Evolutionary conservation across 116 monocot species (phyloP).

Genomic region (Papilionanthe hybrid): DNA sequence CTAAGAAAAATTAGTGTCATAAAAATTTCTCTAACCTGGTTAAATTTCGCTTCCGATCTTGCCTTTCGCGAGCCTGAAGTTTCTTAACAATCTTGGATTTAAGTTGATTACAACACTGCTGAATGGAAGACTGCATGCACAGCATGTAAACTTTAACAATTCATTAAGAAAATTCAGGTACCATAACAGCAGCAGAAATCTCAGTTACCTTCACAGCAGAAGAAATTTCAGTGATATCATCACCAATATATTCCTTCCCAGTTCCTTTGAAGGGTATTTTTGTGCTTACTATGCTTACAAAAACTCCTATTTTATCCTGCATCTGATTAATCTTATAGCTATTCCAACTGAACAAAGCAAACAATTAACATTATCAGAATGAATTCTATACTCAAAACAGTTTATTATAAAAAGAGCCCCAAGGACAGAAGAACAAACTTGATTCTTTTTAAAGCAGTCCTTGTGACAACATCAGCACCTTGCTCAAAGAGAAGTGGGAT

Average conservation of each 20-base stretch:
- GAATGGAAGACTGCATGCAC: conserved; percentile 65
- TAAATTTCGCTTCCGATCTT: conserved; percentile 88
- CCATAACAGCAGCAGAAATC: not conserved
- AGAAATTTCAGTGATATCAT: conserved; percentile 97
- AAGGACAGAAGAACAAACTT: conserved; percentile 37
- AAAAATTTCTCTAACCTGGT: conserved; percentile 41
- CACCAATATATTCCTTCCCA: conserved; percentile 98
- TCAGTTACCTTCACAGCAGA: conserved; percentile 79
- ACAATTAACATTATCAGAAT: not conserved
- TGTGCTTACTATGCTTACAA: conserved; percentile 98
- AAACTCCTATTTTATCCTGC: conserved; percentile 98
- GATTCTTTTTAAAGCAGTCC: conserved; percentile 87
- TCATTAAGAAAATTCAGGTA: not conserved
- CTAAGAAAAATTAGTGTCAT: not conserved
- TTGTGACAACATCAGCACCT: conserved; percentile 97
- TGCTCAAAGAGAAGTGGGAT: conserved; percentile 99
- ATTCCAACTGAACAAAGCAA: conserved; percentile 51
- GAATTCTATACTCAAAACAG: not conserved
- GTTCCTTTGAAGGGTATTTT: conserved; percentile 99
- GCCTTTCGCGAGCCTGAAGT: conserved; percentile 84
- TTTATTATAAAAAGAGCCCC: not conserved
- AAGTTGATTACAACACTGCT: conserved; percentile 93
- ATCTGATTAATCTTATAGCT: conserved; percentile 91
- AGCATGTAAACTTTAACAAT: not conserved
- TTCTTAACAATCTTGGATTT: conserved; percentile 98